These are phyloP conservation scores for Citrullus amarus DNA, from an alignment of 306 rosid genomes.

Conservation along the genomic window DNA sequence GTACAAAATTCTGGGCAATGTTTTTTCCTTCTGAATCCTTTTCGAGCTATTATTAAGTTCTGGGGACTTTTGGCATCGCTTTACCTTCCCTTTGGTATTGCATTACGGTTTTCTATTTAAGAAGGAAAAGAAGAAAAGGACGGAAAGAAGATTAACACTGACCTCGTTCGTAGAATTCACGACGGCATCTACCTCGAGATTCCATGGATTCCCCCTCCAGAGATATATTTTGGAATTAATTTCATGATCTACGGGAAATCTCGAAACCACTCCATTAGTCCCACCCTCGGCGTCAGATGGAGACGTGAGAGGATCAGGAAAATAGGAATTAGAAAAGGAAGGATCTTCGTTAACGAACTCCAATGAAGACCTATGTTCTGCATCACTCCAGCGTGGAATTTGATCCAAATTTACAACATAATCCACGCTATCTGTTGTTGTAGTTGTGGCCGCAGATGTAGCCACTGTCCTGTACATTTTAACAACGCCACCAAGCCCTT, in stretches of 20 bases:
- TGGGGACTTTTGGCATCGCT: background rate
- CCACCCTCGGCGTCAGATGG: conserved; percentile 33
- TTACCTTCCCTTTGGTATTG: background rate
- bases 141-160: conserved; percentile 3
- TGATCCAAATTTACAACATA: conserved; percentile 72
- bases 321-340: conserved; percentile 43
- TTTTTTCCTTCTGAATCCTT: background rate
- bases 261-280: conserved; percentile 32
- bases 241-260: conserved; percentile 83
- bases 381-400: conserved; percentile 90
- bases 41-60: background rate
- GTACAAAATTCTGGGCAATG: background rate
- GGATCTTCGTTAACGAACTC: conserved; percentile 51
- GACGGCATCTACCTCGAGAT: conserved; percentile 96
- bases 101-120: background rate
- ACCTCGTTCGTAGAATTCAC: conserved; percentile 98
- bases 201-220: conserved; percentile 98
- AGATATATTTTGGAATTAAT: conserved; percentile 71
- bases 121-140: background rate
- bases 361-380: conserved; percentile 54
- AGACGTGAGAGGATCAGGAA: conserved; percentile 70
- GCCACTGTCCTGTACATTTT: conserved; percentile 70
- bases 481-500: conserved; percentile 19
- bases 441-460: conserved; percentile 33
- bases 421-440: conserved; percentile 41